A percentile compares a stretch with the other conserved stretches of the same genome.
Evolutionary conservation across 2,329 filamentous ascomycete genomes (phyloP).

Genomic region (Cryphonectria naterciae): DNA sequence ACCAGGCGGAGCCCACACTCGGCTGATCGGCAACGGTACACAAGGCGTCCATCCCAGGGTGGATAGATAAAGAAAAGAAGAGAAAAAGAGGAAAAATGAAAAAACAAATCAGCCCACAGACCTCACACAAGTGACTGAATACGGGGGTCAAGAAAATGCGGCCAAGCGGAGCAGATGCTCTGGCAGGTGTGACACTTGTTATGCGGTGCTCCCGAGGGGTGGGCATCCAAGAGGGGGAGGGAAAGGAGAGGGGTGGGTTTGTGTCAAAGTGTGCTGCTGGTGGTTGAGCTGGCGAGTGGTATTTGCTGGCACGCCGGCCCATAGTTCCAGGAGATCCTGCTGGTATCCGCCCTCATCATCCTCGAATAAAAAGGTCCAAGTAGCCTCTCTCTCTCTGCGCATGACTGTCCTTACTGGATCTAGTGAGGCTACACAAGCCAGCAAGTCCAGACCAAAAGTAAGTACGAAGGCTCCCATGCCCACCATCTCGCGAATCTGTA

Average conservation of each 20-base stretch:
- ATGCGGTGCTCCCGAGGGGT: not conserved
- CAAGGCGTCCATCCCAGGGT: too few species aligned
- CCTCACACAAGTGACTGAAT: not conserved
- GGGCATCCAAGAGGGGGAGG: not conserved
- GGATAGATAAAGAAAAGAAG: not conserved
- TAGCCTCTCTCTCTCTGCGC: not conserved
- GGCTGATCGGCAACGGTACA: not conserved
- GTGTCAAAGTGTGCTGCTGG: not conserved
- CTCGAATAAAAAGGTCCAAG: not conserved
- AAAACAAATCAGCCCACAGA: too few species aligned
- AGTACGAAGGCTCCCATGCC: not conserved
- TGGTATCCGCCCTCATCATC: not conserved
- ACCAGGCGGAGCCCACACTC: not conserved
- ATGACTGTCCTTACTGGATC: not conserved
- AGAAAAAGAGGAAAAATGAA: too few species aligned
- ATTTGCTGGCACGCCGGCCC: not conserved
- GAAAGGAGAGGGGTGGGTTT: too few species aligned
- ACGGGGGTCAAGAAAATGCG: not conserved
- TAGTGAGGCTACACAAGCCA: not conserved
- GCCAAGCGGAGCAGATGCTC: not conserved
- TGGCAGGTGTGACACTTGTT: not conserved
- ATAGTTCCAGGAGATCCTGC: not conserved
- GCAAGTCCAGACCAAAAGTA: not conserved
- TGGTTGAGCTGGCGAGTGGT: not conserved
- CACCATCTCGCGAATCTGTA: not conserved